These are phyloP conservation scores for Halophytophthora batemanensis DNA, from an alignment of 352 stramenopile genomes.

Conservation along the genomic window DNA sequence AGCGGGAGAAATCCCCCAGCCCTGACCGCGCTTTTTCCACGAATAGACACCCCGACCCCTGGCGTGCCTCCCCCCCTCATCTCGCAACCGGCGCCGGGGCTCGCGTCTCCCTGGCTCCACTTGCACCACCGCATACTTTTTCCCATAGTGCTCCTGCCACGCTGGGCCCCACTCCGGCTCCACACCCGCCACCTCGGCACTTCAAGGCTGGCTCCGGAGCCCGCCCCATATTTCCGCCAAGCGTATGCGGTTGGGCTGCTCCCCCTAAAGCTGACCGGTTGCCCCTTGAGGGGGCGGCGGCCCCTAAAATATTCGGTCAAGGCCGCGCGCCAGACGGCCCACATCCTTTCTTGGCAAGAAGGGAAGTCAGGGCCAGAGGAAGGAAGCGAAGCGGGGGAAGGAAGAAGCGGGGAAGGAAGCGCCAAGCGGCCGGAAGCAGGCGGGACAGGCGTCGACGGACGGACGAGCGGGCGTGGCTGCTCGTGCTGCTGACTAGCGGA, in stretches of 20 bases:
- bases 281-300: not conserved
- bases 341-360: slow-evolving; percentile 7
- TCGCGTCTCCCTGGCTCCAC: not conserved
- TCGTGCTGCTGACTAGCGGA: no score
- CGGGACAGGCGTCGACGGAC: not conserved
- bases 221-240: not conserved
- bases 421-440: not conserved
- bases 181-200: no score
- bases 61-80: not conserved
- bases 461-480: no score
- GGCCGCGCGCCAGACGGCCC: not conserved
- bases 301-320: not conserved
- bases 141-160: no score
- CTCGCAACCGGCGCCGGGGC: not conserved
- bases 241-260: not conserved
- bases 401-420: not conserved
- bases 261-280: not conserved
- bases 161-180: no score
- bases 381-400: not conserved
- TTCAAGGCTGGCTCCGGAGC: no score
- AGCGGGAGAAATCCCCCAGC: not conserved
- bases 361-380: slow-evolving; percentile 1
- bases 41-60: not conserved
- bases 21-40: not conserved
- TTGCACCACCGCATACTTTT: no score